phyloP scores from a whole-genome alignment of 164 flowering plant species.

The Magnolia changhungtana region DNA sequence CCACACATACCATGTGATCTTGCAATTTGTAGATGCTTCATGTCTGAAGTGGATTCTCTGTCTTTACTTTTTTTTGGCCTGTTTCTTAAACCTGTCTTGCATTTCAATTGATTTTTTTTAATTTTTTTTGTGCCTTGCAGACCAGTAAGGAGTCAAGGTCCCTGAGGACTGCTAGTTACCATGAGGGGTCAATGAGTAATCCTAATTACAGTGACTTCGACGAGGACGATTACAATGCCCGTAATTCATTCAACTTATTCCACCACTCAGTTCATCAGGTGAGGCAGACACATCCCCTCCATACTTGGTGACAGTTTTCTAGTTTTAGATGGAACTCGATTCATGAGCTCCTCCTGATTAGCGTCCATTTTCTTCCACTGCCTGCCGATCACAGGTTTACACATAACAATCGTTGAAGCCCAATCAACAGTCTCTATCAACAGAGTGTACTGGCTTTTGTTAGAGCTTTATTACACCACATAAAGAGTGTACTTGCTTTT shows the following conservation, averaged over 20 bases:
- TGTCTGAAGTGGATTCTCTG: no score
- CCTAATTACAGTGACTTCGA: slow-evolving; percentile 23
- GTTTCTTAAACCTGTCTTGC: no score
- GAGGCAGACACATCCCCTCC: not conserved
- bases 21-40: no score
- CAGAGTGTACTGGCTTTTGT: not conserved
- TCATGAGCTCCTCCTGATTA: not conserved
- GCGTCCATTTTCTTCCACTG: not conserved
- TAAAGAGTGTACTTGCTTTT: not conserved
- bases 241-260: not conserved
- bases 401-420: not conserved
- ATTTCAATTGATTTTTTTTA: no score
- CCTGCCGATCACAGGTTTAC: not conserved
- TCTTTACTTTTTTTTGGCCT: no score
- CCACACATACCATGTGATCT: no score
- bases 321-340: not conserved
- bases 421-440: not conserved
- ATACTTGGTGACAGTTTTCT: not conserved
- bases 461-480: not conserved
- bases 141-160: slow-evolving; percentile 29
- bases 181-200: slow-evolving; percentile 20
- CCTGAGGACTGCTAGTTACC: slow-evolving; percentile 21
- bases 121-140: slow-evolving; percentile 27
- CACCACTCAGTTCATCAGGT: slow-evolving; percentile 4
- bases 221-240: slow-evolving; percentile 27